These are phyloP conservation scores for Debaryomyces udenii DNA, from an alignment of 1,139 yeast species.

Conservation along the genomic window DNA sequence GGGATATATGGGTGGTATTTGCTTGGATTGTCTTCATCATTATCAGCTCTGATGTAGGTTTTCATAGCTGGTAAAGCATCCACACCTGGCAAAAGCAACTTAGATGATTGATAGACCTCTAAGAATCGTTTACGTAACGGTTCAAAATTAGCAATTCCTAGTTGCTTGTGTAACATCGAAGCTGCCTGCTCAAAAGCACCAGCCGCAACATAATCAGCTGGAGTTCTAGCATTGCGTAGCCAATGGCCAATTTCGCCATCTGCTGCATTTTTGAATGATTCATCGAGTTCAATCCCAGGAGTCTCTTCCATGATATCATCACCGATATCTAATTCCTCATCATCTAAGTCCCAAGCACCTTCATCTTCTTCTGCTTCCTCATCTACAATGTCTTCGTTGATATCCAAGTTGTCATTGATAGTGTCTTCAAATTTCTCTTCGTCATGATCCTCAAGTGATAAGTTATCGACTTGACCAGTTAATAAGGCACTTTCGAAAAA, in stretches of 20 bases:
- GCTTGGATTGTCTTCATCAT: constrained; percentile 59
- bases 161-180: constrained; percentile 83
- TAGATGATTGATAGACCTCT: constrained; percentile 80
- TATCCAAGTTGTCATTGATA: constrained; percentile 25
- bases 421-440: constrained; percentile 22
- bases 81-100: constrained; percentile 73
- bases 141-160: constrained; percentile 82
- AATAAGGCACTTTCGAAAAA: constrained; percentile 83
- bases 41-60: constrained; percentile 66
- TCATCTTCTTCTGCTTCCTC: constrained; percentile 58
- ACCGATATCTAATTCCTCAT: constrained; percentile 51
- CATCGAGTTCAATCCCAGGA: constrained; percentile 26
- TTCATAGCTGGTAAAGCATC: constrained; percentile 71
- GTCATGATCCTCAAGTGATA: constrained; percentile 51
- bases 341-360: constrained; percentile 62
- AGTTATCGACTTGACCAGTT: constrained; percentile 71
- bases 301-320: constrained; percentile 40
- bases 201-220: constrained; percentile 93
- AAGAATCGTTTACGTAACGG: constrained; percentile 83
- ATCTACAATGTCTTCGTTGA: constrained; percentile 40
- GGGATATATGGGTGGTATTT: constrained; percentile 69
- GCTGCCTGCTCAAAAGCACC: constrained; percentile 98
- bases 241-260: constrained; percentile 74
- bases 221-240: constrained; percentile 86
- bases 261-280: constrained; percentile 22